Base-by-base conservation (phyloP, 306 rosid species). In the Dalbergia cultrata region DNA sequence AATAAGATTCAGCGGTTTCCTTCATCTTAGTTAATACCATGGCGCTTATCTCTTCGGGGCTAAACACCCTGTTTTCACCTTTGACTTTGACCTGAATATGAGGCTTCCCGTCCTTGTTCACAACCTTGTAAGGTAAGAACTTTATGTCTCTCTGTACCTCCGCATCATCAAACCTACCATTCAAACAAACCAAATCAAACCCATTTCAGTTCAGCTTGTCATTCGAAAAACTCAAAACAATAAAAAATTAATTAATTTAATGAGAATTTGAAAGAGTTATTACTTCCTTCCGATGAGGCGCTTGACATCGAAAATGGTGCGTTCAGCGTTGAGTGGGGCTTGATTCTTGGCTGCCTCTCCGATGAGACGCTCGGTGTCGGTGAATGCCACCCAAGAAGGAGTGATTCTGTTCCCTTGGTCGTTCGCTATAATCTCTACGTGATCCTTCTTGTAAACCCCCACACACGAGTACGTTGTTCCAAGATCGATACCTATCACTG, bases 261-360 rank as follows among this genome's bases (percentile, higher is more conserved):
- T 43, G 49, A 13, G 31, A 5, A 6, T 0, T 21, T 35, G 7
- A 50, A 16, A 34, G 13, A 66, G 16, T 7, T 18, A 74, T 76
- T 57, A 90, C 92, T 80, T 90, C 62, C 90, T 80, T 18, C 94
- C 94, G 45, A 90, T 86, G 26, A 90, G 90, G 6, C 94, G 81
- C 84, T 86, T 86, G 21, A 82, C 90, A 66, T 86, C 88, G 9
- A 83, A 90, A 19, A 88, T 71, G 0, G 89, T 90, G 63, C 90
- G 87, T 41, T 88, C 85, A 0, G 85, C 70, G 69, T 90, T 90
- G 13, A 84, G 85, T 61, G 90, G 70, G 0, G 91, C 94, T 76
- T 90, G 90, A 31, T 88, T 90, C 84, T 86, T 90, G 0, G 94
- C 92, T 0, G 94, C 90, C 84, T 90, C 94, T 67, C 90, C 90